phyloP scores from a whole-genome alignment of 2,329 filamentous ascomycete species.

The Exophiala alcalophila region DNA sequence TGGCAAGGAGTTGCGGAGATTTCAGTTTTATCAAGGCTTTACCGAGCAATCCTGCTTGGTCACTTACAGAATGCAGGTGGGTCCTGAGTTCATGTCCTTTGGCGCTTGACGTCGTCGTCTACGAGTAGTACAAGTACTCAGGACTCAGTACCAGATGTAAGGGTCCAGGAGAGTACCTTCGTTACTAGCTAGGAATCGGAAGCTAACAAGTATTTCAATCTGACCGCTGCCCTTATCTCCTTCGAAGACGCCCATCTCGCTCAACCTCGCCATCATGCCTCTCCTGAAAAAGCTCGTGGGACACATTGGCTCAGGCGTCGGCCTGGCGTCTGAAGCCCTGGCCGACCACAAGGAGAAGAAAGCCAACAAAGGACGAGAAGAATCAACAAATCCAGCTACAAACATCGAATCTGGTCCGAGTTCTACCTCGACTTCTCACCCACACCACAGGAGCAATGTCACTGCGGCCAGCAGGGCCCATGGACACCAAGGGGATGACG shows the following conservation, averaged over 20 bases:
- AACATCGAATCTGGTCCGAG: slow-evolving; percentile 9
- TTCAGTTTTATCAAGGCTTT: no score
- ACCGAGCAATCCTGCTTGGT: no score
- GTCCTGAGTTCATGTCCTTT: no score
- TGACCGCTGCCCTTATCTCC: not conserved
- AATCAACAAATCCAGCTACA: slow-evolving; percentile 9
- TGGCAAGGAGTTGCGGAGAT: no score
- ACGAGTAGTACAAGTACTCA: no score
- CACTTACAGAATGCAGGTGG: no score
- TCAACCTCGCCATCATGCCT: slow-evolving; percentile 8
- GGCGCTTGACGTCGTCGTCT: no score
- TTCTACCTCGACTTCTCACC: slow-evolving; percentile 1
- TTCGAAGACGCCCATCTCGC: not conserved
- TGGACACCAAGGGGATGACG: slow-evolving; percentile 1
- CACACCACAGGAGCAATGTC: no score
- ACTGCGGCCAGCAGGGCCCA: not conserved
- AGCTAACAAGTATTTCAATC: not conserved
- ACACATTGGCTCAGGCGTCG: slow-evolving; percentile 23
- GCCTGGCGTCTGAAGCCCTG: slow-evolving; percentile 21
- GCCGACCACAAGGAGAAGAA: slow-evolving; percentile 27
- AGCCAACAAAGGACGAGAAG: slow-evolving; percentile 9
- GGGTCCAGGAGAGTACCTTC: no score
- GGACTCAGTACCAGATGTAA: no score
- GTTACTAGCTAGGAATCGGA: not conserved
- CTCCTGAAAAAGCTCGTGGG: slow-evolving; percentile 21